Conservation (phyloP, 345 rosid genomes). For the Syzygium jambos region DNA sequence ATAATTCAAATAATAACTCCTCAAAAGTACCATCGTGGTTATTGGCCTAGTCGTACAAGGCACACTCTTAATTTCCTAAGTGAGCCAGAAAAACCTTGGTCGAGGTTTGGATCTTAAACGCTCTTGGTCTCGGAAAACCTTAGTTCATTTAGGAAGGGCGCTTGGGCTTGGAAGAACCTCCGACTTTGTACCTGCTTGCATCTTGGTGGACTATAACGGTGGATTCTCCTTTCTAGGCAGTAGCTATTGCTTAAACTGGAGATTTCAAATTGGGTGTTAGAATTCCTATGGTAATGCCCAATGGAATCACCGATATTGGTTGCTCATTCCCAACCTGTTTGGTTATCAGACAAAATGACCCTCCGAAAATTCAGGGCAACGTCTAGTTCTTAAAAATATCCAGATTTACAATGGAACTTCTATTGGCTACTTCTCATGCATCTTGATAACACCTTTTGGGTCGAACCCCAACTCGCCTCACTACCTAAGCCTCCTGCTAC, state of each 20-base stretch:
- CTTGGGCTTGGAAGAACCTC: not conserved
- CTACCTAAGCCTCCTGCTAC: not conserved
- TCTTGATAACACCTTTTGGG: not conserved
- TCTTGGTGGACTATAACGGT: not conserved
- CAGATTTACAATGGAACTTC: not conserved
- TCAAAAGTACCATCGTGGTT: not conserved
- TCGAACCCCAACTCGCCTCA: not conserved
- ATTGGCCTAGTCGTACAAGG: not conserved
- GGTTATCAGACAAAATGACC: not conserved
- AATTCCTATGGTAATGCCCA: not conserved
- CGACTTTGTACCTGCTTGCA: not conserved
- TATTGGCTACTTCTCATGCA: not conserved
- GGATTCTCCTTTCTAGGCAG: not conserved
- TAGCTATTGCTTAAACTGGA: not conserved
- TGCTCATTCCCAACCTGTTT: not conserved
- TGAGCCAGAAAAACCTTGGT: not conserved
- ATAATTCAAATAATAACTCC: not conserved
- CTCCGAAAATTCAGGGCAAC: not conserved
- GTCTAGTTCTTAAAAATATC: not conserved
- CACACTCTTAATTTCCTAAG: not conserved
- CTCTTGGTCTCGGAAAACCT: not conserved
- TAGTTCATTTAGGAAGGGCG: not conserved
- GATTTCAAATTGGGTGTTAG: not conserved
- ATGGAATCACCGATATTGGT: not conserved
- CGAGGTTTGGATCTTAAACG: not conserved